Base-by-base conservation (phyloP, 257 asterid genomes). In the Solanum corneliomulleri region DNA sequence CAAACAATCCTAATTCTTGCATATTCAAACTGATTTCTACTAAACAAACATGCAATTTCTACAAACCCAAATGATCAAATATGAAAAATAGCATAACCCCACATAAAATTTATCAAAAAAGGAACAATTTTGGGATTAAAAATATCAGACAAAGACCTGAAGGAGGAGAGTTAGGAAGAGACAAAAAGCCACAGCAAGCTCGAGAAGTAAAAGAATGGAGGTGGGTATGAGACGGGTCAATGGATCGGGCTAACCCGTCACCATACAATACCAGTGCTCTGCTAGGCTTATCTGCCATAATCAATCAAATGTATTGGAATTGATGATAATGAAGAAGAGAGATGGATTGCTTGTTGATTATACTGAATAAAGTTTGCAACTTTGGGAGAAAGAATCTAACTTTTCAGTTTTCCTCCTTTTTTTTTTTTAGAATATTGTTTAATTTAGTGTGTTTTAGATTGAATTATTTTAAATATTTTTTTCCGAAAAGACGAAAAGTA, bases 231-330 rank as follows among this genome's bases (percentile, higher is more conserved):
- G 93, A 75, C 86, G 96, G 93, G 91, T 80, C 45, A 77, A 95
- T 15, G 87, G 83, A 89, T 87, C 95, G 92, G 91, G 96, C 98
- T 52, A 94, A 81, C 52, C 98, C 98, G 69, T 97, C 98, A 6
- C 99, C 99, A 87, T 91, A 92, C 84, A 97, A 72, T 47, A 97
- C 94, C 72, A 97, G 84, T 47, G 89, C 98, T 92, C 98, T 94
- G 94, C 99, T 97, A 47, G 98, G 92, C 87, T 91, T 92, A 89
- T 94, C 95, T 9, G 96, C 98, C 98, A 93, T 94, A 75, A 74
- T n/a, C 82, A 39, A 44, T 70, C 62, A 87, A 85, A 56, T 45
- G 88, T 86, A 70, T 66, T n/a, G 56, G 29, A 64, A 64, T 44
- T 25, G 78, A 84, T 21, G 66, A 27, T 11, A 85, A 62, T 10